Evolutionary conservation across 2,329 filamentous ascomycete genomes (phyloP).

Genomic region (Cordyceps farinosa): DNA sequence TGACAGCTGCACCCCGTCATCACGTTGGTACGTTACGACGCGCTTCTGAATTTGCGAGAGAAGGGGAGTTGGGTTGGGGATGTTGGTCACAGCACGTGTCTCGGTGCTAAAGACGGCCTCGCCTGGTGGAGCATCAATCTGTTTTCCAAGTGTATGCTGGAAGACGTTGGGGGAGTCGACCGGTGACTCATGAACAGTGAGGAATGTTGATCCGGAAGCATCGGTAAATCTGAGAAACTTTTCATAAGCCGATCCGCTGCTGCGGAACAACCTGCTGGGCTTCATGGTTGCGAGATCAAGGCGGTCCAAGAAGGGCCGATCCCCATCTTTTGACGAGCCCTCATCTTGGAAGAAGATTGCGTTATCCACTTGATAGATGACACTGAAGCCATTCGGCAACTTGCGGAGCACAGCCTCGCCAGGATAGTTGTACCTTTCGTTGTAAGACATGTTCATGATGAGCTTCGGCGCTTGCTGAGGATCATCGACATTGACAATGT

Average conservation of each 20-base stretch:
- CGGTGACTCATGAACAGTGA: conserved; percentile 10
- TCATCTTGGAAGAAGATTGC: not conserved
- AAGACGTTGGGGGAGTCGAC: conserved; percentile 7
- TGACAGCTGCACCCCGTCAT: conserved; percentile 9
- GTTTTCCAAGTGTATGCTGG: not conserved
- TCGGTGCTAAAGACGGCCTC: conserved; percentile 4
- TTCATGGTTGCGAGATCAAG: conserved; percentile 4
- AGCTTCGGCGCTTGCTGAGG: conserved; percentile 1
- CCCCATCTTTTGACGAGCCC: conserved; percentile 7
- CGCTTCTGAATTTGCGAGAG: conserved; percentile 48
- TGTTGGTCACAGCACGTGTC: not conserved
- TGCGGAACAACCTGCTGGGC: conserved; percentile 7
- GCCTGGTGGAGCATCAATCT: not conserved
- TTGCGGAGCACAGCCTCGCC: not conserved
- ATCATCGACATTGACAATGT: conserved; percentile 12
- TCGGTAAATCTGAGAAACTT: not conserved
- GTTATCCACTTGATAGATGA: not conserved
- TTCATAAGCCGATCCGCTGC: conserved; percentile 9
- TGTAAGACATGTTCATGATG: conserved; percentile 5
- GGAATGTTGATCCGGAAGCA: not conserved
- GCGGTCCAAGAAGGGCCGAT: conserved; percentile 11
- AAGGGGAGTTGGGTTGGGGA: conserved; percentile 41
- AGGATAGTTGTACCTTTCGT: conserved; percentile 13
- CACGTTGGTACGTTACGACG: conserved; percentile 10
- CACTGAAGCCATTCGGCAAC: conserved; percentile 1